These are phyloP conservation scores for Nakaseomyces sp. DNA, from an alignment of 1,139 yeast species.

Conservation along the genomic window DNA sequence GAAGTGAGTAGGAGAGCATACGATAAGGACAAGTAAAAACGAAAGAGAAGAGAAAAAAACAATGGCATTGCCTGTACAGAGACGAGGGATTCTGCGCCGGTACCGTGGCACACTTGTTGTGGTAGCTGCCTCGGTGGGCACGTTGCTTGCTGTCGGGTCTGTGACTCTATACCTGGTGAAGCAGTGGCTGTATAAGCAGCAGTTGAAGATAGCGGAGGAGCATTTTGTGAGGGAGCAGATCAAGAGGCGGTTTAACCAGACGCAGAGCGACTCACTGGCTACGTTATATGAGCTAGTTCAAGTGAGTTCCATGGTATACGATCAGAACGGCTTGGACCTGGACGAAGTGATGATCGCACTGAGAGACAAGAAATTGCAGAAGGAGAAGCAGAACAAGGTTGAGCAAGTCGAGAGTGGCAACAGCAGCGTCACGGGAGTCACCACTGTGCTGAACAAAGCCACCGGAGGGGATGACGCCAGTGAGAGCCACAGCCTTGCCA, in stretches of 20 bases:
- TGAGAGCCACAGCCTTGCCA: constrained; percentile 1
- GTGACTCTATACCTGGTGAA: constrained; percentile 21
- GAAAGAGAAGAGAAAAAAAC: neutral
- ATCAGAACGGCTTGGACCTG: constrained; percentile 23
- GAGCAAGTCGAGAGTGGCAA: constrained; percentile 1
- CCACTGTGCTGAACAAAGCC: constrained; percentile 13
- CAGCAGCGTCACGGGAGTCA: constrained; percentile 8
- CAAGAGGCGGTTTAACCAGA: constrained; percentile 69
- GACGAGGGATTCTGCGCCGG: constrained; percentile 11
- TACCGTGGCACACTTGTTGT: constrained; percentile 21
- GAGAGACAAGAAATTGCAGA: constrained; percentile 21
- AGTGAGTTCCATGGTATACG: constrained; percentile 43
- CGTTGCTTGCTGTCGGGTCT: constrained; percentile 27
- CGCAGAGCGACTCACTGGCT: constrained; percentile 82
- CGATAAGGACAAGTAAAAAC: neutral
- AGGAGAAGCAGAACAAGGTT: constrained; percentile 2
- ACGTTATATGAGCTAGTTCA: constrained; percentile 81
- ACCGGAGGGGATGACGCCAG: neutral
- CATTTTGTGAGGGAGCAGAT: constrained; percentile 74
- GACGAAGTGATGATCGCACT: constrained; percentile 22
- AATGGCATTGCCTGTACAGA: neutral
- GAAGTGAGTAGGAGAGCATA: too few relatives aligned
- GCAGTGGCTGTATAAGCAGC: constrained; percentile 27
- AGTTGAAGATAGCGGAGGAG: constrained; percentile 56
- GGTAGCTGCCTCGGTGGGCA: constrained; percentile 18